Conservation (phyloP, 2,329 filamentous ascomycete species). For the Allantophomopsis lycopodina region DNA sequence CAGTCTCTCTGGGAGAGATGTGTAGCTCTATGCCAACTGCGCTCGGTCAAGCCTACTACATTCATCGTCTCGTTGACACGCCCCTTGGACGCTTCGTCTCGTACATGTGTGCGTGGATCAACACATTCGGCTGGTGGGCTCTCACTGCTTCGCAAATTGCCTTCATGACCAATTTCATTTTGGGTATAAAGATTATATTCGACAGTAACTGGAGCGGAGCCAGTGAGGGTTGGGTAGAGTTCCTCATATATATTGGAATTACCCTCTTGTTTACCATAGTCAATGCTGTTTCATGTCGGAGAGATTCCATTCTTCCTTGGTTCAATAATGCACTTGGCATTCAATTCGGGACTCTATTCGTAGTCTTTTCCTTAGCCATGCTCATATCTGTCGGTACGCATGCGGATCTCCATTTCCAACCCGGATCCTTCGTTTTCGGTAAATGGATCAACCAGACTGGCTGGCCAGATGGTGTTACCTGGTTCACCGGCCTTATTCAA, state of each 20-base stretch:
- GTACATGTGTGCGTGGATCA: conserved; percentile 46
- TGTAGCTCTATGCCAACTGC: conserved; percentile 45
- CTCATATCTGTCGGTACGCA: conserved; percentile 35
- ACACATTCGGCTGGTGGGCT: conserved; percentile 45
- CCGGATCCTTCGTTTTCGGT: conserved; percentile 36
- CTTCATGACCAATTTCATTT: conserved; percentile 42
- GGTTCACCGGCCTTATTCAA: conserved; percentile 42
- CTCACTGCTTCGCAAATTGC: conserved; percentile 39
- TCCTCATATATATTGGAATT: conserved; percentile 38
- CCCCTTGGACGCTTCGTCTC: conserved; percentile 31
- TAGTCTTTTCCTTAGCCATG: conserved; percentile 34
- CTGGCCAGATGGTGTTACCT: conserved; percentile 40
- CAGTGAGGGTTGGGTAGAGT: conserved; percentile 34
- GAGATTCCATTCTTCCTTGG: conserved; percentile 29
- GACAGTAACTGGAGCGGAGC: conserved; percentile 29
- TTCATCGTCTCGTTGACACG: conserved; percentile 25
- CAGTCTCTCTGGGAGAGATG: conserved; percentile 39
- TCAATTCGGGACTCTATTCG: conserved; percentile 35
- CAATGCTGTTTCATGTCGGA: conserved; percentile 37
- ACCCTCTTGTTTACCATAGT: conserved; percentile 31
- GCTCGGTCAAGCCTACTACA: conserved; percentile 45
- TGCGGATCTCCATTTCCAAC: conserved; percentile 28
- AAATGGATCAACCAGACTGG: conserved; percentile 34
- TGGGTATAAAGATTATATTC: conserved; percentile 42
- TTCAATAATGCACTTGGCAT: conserved; percentile 43